Conservation (phyloP, 257 asterid species). For the Plantago ovata region DNA sequence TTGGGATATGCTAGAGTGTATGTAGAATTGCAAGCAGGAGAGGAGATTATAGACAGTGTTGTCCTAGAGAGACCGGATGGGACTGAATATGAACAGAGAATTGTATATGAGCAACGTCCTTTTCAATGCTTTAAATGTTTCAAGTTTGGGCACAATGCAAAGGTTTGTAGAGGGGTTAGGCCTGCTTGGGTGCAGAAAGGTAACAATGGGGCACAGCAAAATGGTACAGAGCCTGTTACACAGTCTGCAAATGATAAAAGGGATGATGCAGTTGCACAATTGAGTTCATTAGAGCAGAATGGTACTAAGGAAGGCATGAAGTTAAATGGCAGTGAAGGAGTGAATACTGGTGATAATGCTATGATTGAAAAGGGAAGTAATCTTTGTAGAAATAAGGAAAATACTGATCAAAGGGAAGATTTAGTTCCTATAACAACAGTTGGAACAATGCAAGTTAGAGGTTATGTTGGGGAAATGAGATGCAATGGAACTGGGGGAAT, state of each 20-base stretch:
- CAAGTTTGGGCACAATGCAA: background rate
- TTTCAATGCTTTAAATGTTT: too few relatives aligned
- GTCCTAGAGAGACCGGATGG: background rate
- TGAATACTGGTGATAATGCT: too few relatives aligned
- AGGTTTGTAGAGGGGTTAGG: background rate
- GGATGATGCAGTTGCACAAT: background rate
- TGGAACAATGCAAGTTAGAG: too few relatives aligned
- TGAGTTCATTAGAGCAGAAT: too few relatives aligned
- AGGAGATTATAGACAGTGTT: background rate
- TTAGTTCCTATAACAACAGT: too few relatives aligned
- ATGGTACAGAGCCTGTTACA: too few relatives aligned
- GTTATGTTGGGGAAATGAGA: too few relatives aligned
- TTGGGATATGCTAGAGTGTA: background rate
- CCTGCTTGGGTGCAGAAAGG: background rate
- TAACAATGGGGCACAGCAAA: too few relatives aligned
- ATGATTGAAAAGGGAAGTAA: too few relatives aligned
- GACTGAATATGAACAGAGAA: background rate
- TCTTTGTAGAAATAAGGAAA: too few relatives aligned
- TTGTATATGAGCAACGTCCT: background rate
- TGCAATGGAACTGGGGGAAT: too few relatives aligned
- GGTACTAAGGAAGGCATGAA: background rate
- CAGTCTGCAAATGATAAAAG: background rate
- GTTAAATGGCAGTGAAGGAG: background rate
- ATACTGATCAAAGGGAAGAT: too few relatives aligned
- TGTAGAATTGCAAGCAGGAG: background rate